Evolutionary conservation across 2,329 filamentous ascomycete species (phyloP).

Genomic region (Calonectria pteridis): DNA sequence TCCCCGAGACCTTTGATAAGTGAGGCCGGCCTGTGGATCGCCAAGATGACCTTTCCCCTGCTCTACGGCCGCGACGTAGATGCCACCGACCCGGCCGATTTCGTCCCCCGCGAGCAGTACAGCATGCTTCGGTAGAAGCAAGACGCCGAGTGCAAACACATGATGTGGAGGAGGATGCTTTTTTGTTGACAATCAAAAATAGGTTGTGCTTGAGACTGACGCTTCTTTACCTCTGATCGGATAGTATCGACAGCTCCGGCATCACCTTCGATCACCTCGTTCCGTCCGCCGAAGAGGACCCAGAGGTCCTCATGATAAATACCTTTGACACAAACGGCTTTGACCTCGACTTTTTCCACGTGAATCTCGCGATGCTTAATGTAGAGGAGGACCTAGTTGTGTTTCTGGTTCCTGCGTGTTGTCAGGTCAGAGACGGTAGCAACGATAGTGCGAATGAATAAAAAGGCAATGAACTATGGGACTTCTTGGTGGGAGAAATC

Average conservation of each 20-base stretch:
- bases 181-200: not conserved
- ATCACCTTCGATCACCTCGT: slow-evolving; percentile 5
- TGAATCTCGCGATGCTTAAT: not conserved
- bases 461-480: not conserved
- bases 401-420: slow-evolving; percentile 1
- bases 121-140: not conserved
- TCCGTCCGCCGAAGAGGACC: not conserved
- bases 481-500: not conserved
- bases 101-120: not conserved
- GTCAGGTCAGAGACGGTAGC: not conserved
- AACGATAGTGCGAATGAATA: not conserved
- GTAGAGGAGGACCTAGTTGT: not conserved
- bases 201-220: not conserved
- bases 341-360: not conserved
- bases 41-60: not conserved
- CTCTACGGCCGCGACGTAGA: not conserved
- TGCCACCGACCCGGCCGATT: not conserved
- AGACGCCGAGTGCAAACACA: not conserved
- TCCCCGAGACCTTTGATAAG: not conserved
- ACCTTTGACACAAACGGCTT: slow-evolving; percentile 5
- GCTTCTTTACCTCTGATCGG: not conserved
- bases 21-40: not conserved
- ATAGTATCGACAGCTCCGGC: not conserved
- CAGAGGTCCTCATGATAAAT: slow-evolving; percentile 3
- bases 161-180: not conserved